Percentiles rank a stretch among this genome's conserved stretches.
Evolutionary conservation across 352 stramenopile genomes (phyloP).

Genomic region (Globisporangium cederbergense): DNA sequence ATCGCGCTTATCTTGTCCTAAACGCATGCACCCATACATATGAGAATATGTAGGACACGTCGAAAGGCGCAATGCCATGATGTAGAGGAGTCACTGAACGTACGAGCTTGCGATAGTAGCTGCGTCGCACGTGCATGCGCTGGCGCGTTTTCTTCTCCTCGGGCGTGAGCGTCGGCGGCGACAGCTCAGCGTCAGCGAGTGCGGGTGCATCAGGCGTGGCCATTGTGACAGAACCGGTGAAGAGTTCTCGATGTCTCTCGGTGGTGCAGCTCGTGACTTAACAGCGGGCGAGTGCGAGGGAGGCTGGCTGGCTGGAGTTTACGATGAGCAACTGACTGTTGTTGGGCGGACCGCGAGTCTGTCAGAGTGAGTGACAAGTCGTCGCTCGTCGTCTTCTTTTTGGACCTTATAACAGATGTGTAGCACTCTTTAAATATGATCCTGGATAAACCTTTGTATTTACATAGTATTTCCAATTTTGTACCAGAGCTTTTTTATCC

Average conservation of each 20-base stretch:
- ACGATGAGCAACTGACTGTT: too few relatives aligned
- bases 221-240: background rate
- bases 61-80: too few relatives aligned
- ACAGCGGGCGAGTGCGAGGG: too few relatives aligned
- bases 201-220: background rate
- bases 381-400: background rate
- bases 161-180: constrained; percentile 16
- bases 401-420: background rate
- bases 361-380: too few relatives aligned
- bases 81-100: background rate
- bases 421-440: background rate
- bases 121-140: constrained; percentile 50
- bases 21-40: too few relatives aligned
- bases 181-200: constrained; percentile 1
- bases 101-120: constrained; percentile 43
- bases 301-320: too few relatives aligned
- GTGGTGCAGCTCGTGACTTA: background rate
- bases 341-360: too few relatives aligned
- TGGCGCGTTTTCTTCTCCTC: constrained; percentile 55
- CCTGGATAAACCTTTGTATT: background rate
- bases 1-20: constrained; percentile 36
- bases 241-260: background rate
- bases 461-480: background rate
- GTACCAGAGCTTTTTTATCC: too few relatives aligned
- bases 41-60: too few relatives aligned